These are phyloP conservation scores for Penicillium cataractarum DNA, from an alignment of 495 filamentous ascomycete genomes.

Conservation along the genomic window DNA sequence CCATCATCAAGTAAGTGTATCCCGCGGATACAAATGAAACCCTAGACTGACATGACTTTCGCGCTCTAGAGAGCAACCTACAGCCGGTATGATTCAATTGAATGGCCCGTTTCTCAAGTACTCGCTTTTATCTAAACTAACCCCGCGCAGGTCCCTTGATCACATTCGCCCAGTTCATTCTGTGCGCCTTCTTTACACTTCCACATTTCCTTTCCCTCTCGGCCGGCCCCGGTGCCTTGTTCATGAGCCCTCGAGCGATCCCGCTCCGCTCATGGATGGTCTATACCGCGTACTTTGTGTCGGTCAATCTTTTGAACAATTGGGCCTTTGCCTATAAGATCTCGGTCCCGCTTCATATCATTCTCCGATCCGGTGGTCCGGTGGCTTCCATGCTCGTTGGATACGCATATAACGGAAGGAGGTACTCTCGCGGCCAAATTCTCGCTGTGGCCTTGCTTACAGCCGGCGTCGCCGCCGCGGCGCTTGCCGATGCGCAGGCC, in stretches of 20 bases:
- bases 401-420: conserved; percentile 74
- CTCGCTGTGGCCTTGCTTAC: conserved; percentile 80
- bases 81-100: conserved; percentile 33
- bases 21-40: background rate
- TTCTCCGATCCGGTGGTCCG: conserved; percentile 90
- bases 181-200: conserved; percentile 68
- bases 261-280: conserved; percentile 83
- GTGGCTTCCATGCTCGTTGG: conserved; percentile 92
- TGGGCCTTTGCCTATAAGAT: conserved; percentile 97
- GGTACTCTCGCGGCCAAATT: conserved; percentile 79
- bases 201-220: conserved; percentile 77
- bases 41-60: conserved; percentile 20
- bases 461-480: conserved; percentile 80
- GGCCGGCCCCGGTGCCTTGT: conserved; percentile 61
- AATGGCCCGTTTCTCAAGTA: background rate
- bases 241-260: conserved; percentile 75
- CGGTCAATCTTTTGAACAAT: conserved; percentile 93
- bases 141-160: conserved; percentile 72
- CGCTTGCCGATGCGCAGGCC: conserved; percentile 81
- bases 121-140: background rate
- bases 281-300: conserved; percentile 89
- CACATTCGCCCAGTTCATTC: conserved; percentile 90
- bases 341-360: conserved; percentile 95
- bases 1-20: conserved; percentile 81
- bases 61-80: conserved; percentile 38